A percentile compares a stretch with the other conserved stretches of the same genome.
phyloP scores from a whole-genome alignment of 192 early-diverging fungal genomes.

The Gigaspora rosea region DNA sequence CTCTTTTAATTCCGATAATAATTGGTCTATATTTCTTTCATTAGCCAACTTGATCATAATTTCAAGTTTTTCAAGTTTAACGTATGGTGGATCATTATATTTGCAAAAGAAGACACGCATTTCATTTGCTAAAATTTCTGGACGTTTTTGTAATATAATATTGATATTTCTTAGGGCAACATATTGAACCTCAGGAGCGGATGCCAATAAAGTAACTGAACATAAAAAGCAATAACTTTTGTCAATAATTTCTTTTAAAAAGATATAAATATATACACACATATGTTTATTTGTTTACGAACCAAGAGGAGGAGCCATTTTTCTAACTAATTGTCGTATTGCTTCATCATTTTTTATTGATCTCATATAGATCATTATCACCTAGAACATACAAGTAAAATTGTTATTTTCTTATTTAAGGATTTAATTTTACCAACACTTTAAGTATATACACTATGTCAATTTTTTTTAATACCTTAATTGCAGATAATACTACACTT shows the following conservation, averaged over 20 bases:
- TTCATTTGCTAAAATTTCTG: constrained; percentile 86
- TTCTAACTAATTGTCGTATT: constrained; percentile 69
- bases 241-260: background rate
- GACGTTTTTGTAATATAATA: constrained; percentile 87
- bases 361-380: constrained; percentile 76
- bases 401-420: too few relatives aligned
- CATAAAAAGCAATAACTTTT: constrained; percentile 3
- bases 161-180: constrained; percentile 97
- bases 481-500: constrained; percentile 90
- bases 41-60: constrained; percentile 89
- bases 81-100: constrained; percentile 98
- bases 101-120: constrained; percentile 98
- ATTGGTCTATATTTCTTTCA: constrained; percentile 86
- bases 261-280: background rate
- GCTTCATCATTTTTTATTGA: constrained; percentile 72
- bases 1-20: constrained; percentile 93
- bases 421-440: too few relatives aligned
- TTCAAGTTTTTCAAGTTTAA: constrained; percentile 94
- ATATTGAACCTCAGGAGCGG: constrained; percentile 94
- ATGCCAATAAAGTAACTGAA: constrained; percentile 79
- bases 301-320: constrained; percentile 95
- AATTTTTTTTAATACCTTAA: constrained; percentile 55
- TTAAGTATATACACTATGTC: too few relatives aligned
- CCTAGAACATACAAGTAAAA: constrained; percentile 33
- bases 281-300: background rate